These are phyloP conservation scores for Rugosomyces carneus DNA, from an alignment of 1,284 basidiomycete genomes.

Conservation along the genomic window DNA sequence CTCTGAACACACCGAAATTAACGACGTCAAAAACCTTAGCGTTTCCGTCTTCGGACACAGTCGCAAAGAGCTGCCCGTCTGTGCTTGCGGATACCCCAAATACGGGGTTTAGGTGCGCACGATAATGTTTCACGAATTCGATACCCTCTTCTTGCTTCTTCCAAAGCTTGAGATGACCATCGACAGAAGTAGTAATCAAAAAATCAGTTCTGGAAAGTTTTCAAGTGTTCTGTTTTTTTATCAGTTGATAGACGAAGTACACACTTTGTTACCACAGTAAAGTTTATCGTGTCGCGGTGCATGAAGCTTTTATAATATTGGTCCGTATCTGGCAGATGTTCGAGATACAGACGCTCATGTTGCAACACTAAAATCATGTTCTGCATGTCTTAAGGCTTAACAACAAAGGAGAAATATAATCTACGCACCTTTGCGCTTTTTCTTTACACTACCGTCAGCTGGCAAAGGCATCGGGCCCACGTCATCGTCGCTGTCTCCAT, in stretches of 20 bases:
- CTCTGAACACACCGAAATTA: constrained; percentile 72
- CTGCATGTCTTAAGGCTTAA: constrained; percentile 35
- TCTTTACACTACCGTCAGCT: constrained; percentile 45
- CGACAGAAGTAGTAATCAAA: constrained; percentile 88
- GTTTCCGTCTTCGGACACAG: constrained; percentile 76
- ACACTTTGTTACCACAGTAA: constrained; percentile 79
- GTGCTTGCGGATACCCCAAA: constrained; percentile 81
- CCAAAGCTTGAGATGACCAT: constrained; percentile 97
- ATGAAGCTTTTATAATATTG: constrained; percentile 98
- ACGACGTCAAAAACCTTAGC: constrained; percentile 97
- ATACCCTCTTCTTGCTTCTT: constrained; percentile 94
- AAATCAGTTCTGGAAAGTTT: constrained; percentile 76
- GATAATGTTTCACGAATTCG: constrained; percentile 92
- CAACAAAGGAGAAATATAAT: constrained; percentile 23
- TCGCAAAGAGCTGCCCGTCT: constrained; percentile 91
- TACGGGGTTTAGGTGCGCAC: constrained; percentile 84
- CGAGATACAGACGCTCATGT: constrained; percentile 74
- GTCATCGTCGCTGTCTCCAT: constrained; percentile 58
- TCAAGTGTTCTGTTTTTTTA: constrained; percentile 1
- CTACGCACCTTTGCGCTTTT: constrained; percentile 65
- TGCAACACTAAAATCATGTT: constrained; percentile 33
- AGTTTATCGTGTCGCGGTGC: constrained; percentile 93
- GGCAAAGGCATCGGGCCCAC: constrained; percentile 75
- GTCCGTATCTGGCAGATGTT: constrained; percentile 87
- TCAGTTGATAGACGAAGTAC: constrained; percentile 20